phyloP scores from a whole-genome alignment of 2,329 filamentous ascomycete species.

The Penicillium sumatraense region DNA sequence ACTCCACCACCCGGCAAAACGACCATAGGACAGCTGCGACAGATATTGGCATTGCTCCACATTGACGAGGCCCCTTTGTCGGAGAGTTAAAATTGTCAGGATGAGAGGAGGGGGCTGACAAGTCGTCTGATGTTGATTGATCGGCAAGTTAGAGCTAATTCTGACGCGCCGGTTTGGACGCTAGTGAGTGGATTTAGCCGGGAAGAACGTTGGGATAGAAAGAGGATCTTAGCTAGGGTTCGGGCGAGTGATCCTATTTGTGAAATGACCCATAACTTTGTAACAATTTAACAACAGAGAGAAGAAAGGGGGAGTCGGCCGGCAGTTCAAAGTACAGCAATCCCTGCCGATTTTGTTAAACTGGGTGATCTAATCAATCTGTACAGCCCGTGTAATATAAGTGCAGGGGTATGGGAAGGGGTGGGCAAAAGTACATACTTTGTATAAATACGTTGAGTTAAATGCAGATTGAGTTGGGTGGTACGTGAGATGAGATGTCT shows the following conservation, averaged over 20 bases:
- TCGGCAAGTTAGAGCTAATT: conserved; percentile 9
- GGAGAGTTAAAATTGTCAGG: conserved; percentile 14
- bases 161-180: conserved; percentile 1
- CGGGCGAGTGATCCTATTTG: neutral
- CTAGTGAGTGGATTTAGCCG: neutral
- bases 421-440: too few relatives aligned
- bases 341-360: neutral
- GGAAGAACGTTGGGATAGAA: too few relatives aligned
- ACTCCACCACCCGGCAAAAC: neutral
- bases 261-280: neutral
- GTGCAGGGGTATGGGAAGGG: too few relatives aligned
- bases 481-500: too few relatives aligned
- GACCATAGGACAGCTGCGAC: neutral
- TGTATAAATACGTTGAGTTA: too few relatives aligned
- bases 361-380: neutral
- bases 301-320: neutral
- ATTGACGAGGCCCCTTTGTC: neutral
- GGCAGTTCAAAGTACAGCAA: neutral
- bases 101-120: conserved; percentile 5
- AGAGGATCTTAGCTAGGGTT: neutral
- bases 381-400: too few relatives aligned
- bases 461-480: too few relatives aligned
- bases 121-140: conserved; percentile 15
- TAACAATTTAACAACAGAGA: neutral
- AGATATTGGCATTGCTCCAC: conserved; percentile 3